Evolutionary conservation across 2,329 filamentous ascomycete genomes (phyloP), one percentile per base, ranked within the genome.

Genomic region (Pseudogymnoascus sp.): DNA sequence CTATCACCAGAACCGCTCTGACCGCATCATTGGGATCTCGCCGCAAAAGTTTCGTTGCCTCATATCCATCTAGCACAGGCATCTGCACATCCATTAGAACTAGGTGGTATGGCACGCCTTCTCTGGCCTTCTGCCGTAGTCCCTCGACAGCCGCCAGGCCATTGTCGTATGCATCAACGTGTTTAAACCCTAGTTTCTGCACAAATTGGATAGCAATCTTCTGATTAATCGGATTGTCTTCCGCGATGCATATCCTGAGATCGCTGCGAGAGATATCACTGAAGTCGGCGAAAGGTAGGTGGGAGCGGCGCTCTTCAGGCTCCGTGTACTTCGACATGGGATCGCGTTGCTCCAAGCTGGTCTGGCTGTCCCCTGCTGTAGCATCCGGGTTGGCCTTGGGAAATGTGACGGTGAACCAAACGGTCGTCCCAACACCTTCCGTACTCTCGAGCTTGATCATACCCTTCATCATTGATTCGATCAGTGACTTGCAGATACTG

Each of bases 1-100:
- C 93, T 68, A 97, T 97, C 57, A 97, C 89, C n/a, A 97, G 79
- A 1, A 95, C 85, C 65, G 90, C 86, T 59, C 90, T 82, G 9
- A 97, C 90, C 6, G 83, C 82, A 36, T 91, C 87, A 62, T 91
- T 83, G 0, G 84, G 73, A 72, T 97, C 92, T 67, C 85, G 84
- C 8, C 92, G 86, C 47, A 97, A 85, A 62, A 91, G 81, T 66
- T 88, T 88, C 0, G 92, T 97, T 1, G 92, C 92, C 73, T 96
- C 89, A 71, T 96, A 96, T 5, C 92, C 92, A 72, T 97, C 92
- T 7, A 96, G 82, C 3, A 95, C 86, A 0, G 92, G 92, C 92
- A 97, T 97, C 75, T 96, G 92, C 3, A 96, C 91, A 72, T 97
- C 92, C 92, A 97, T 97, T 47, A 97, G 81, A 39, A 96, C 87